A percentile compares a stretch with the other conserved stretches of the same genome.
These are phyloP conservation scores for Aspergillus carbonarius DNA, from an alignment of 2,329 filamentous ascomycete genomes.

Conservation along the genomic window DNA sequence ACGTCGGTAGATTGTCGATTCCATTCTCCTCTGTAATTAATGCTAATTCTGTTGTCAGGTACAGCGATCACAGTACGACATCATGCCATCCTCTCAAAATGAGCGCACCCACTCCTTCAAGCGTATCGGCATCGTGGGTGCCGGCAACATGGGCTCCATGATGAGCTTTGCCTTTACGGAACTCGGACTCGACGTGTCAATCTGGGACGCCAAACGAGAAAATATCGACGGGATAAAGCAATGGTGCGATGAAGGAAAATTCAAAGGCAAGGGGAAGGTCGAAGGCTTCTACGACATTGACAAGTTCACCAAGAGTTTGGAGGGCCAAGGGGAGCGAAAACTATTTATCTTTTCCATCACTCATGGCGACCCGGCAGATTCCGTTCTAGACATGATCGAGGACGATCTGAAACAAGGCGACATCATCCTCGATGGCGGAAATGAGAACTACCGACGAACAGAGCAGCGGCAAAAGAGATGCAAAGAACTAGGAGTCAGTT, in stretches of 20 bases:
- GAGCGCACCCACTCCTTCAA: constrained; percentile 28
- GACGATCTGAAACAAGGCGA: constrained; percentile 59
- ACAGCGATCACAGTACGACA: background rate
- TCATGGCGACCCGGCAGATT: constrained; percentile 40
- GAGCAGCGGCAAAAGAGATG: constrained; percentile 62
- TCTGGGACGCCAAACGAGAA: constrained; percentile 37
- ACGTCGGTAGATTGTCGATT: background rate
- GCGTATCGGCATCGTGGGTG: constrained; percentile 41
- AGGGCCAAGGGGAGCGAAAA: constrained; percentile 31
- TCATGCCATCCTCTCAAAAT: constrained; percentile 20
- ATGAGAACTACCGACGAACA: constrained; percentile 66
- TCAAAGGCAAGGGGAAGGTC: constrained; percentile 33
- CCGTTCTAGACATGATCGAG: constrained; percentile 41
- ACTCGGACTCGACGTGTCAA: constrained; percentile 38
- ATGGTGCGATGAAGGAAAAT: constrained; percentile 19
- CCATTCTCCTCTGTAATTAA: no score
- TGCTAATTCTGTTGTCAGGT: no score
- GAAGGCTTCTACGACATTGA: constrained; percentile 36
- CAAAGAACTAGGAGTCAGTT: constrained; percentile 58
- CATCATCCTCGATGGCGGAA: constrained; percentile 67
- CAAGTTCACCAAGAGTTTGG: constrained; percentile 37
- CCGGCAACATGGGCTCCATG: constrained; percentile 45
- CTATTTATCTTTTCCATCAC: constrained; percentile 44
- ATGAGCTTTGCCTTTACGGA: constrained; percentile 44
- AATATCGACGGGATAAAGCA: constrained; percentile 36